A percentile compares a stretch with the other conserved stretches of the same genome.
These are phyloP conservation scores for Solanum pinnatisectum DNA, from an alignment of 257 asterid genomes.

Conservation along the genomic window DNA sequence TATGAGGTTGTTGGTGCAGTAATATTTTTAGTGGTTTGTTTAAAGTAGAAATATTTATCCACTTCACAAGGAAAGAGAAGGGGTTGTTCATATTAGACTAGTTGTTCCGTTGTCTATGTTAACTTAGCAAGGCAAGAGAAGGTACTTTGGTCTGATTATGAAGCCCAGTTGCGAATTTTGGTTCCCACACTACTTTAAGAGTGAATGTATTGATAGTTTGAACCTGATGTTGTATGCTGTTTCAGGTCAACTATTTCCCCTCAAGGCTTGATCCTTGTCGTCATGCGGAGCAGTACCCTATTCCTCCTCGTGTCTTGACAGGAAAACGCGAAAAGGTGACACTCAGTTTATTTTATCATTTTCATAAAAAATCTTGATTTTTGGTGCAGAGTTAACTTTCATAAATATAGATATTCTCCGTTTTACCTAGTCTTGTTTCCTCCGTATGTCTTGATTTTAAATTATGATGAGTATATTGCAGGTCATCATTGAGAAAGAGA, in stretches of 20 bases:
- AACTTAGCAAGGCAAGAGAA: not conserved
- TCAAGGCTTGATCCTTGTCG: conserved; percentile 38
- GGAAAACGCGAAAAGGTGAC: conserved; percentile 40
- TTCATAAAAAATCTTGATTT: not conserved
- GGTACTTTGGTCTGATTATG: not conserved
- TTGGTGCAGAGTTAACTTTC: not conserved
- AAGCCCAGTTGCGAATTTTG: not conserved
- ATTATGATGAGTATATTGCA: not conserved
- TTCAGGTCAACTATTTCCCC: conserved; percentile 41
- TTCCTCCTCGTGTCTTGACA: conserved; percentile 25
- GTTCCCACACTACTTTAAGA: not conserved
- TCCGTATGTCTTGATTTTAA: not conserved
- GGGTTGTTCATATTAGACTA: not conserved
- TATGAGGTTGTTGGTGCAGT: not conserved
- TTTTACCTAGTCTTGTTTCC: not conserved
- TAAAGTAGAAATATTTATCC: not conserved
- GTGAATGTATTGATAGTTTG: not conserved
- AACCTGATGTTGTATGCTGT: not conserved
- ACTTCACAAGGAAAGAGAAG: not conserved
- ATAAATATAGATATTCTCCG: not conserved
- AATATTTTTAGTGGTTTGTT: not conserved
- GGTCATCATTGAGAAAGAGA: conserved; percentile 37
- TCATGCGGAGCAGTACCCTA: conserved; percentile 35
- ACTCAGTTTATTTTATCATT: not conserved
- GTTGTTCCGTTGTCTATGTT: not conserved